Percentiles rank a stretch among this genome's conserved stretches.
phyloP scores from a whole-genome alignment of 768 basidiomycete species.

The Pisolithus albus region DNA sequence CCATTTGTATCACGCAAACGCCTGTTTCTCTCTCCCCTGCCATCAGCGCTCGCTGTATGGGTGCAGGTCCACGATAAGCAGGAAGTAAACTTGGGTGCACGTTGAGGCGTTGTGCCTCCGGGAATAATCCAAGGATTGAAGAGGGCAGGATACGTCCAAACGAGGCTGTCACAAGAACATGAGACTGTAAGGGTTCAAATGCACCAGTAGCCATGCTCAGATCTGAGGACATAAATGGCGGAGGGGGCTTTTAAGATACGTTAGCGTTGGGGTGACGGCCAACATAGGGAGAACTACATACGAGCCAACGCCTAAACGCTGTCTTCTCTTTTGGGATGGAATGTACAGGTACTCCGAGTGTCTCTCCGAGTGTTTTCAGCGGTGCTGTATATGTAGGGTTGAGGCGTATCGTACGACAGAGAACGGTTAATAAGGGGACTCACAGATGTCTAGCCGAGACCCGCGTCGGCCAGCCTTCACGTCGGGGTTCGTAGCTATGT shows the following conservation, averaged over 20 bases:
- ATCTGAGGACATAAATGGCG: conserved; percentile 22
- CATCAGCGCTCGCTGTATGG: conserved; percentile 77
- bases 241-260: conserved; percentile 34
- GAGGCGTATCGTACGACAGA: background rate
- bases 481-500: conserved; percentile 70
- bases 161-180: conserved; percentile 80
- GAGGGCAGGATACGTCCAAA: conserved; percentile 81
- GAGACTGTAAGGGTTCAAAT: conserved; percentile 27
- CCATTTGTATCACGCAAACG: conserved; percentile 76
- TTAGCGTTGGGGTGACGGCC: background rate
- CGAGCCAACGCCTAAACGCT: conserved; percentile 63
- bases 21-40: conserved; percentile 65
- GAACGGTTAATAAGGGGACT: background rate
- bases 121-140: conserved; percentile 56
- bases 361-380: conserved; percentile 52
- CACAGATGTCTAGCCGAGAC: conserved; percentile 51
- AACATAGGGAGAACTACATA: conserved; percentile 23
- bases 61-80: conserved; percentile 82
- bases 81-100: conserved; percentile 89
- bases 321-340: conserved; percentile 52
- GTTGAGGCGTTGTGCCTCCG: conserved; percentile 57
- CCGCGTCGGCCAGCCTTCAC: conserved; percentile 55
- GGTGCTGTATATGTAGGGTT: conserved; percentile 46
- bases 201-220: background rate
- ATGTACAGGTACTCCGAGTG: conserved; percentile 47